Evolutionary conservation across 2,329 filamentous ascomycete genomes (phyloP).

Genomic region (Dendryphion nanum): DNA sequence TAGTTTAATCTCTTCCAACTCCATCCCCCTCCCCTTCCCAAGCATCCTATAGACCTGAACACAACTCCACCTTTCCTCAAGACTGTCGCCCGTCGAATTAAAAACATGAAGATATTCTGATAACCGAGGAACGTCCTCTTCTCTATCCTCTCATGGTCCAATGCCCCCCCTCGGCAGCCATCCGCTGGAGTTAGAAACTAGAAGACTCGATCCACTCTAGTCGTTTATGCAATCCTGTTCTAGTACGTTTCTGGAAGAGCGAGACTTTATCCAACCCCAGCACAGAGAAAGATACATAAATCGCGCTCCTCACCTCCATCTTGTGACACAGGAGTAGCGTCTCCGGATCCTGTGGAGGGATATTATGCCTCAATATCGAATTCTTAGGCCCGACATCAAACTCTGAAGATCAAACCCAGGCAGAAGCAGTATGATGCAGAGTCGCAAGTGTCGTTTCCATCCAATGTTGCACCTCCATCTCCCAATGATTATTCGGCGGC

Average conservation of each 20-base stretch:
- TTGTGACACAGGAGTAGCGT: not conserved
- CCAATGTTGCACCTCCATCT: slow-evolving; percentile 6
- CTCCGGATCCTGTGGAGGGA: not conserved
- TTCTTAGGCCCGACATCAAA: not conserved
- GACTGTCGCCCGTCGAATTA: too few relatives aligned
- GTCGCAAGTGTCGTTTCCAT: slow-evolving; percentile 3
- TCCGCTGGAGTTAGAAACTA: slow-evolving; percentile 9
- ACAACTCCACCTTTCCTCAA: too few relatives aligned
- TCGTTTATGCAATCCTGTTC: slow-evolving; percentile 8
- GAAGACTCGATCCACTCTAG: slow-evolving; percentile 11
- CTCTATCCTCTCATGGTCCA: slow-evolving; percentile 6
- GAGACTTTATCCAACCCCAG: slow-evolving; percentile 4
- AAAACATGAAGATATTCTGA: too few relatives aligned
- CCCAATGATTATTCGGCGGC: slow-evolving; percentile 5
- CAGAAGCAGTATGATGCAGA: not conserved
- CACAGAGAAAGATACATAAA: not conserved
- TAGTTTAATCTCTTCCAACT: too few relatives aligned
- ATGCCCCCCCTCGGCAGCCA: slow-evolving; percentile 9
- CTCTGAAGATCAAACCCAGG: not conserved
- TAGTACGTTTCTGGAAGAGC: slow-evolving; percentile 6
- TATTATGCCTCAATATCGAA: too few relatives aligned
- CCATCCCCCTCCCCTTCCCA: too few relatives aligned
- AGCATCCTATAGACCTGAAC: too few relatives aligned
- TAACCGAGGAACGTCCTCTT: slow-evolving; percentile 7
- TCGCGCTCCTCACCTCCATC: not conserved